These are phyloP conservation scores for Metschnikowia reukaufii DNA, from an alignment of 805 yeast genomes.

Conservation along the genomic window DNA sequence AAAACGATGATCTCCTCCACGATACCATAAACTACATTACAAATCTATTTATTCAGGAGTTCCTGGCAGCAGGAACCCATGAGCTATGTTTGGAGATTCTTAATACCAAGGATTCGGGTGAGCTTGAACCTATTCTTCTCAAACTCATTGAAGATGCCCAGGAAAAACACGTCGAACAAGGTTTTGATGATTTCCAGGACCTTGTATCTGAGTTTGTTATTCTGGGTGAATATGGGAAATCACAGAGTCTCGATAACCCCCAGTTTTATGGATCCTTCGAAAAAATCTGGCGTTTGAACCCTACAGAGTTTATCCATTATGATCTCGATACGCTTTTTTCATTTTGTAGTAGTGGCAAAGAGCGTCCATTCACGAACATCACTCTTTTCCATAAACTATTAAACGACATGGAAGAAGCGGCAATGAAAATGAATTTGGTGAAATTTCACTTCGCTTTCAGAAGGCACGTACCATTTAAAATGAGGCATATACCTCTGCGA, in stretches of 20 bases:
- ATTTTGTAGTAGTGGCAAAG: constrained; percentile 3
- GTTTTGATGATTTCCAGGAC: constrained; percentile 18
- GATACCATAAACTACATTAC: constrained; percentile 16
- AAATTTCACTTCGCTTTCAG: constrained; percentile 9
- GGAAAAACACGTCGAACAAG: constrained; percentile 15
- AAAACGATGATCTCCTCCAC: background rate
- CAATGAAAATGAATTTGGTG: constrained; percentile 16
- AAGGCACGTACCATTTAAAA: constrained; percentile 4
- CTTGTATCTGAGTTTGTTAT: constrained; percentile 14
- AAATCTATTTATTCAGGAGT: constrained; percentile 17
- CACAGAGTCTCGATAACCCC: constrained; percentile 7
- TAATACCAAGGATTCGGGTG: constrained; percentile 7
- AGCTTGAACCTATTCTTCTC: constrained; percentile 6
- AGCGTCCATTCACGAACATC: constrained; percentile 11
- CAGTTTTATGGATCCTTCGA: constrained; percentile 8
- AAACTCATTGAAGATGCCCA: constrained; percentile 13
- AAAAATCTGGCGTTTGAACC: constrained; percentile 15
- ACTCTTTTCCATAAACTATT: constrained; percentile 3
- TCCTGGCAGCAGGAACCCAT: constrained; percentile 14
- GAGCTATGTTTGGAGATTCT: constrained; percentile 14
- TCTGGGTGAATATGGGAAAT: background rate
- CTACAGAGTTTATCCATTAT: constrained; percentile 9
- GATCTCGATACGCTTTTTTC: constrained; percentile 11
- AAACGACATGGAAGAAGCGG: constrained; percentile 13
- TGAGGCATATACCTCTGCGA: background rate